A percentile compares a stretch with the other conserved stretches of the same genome.
These are phyloP conservation scores for Termitomyces sp. DNA, from an alignment of 768 basidiomycete genomes.

Conservation along the genomic window DNA sequence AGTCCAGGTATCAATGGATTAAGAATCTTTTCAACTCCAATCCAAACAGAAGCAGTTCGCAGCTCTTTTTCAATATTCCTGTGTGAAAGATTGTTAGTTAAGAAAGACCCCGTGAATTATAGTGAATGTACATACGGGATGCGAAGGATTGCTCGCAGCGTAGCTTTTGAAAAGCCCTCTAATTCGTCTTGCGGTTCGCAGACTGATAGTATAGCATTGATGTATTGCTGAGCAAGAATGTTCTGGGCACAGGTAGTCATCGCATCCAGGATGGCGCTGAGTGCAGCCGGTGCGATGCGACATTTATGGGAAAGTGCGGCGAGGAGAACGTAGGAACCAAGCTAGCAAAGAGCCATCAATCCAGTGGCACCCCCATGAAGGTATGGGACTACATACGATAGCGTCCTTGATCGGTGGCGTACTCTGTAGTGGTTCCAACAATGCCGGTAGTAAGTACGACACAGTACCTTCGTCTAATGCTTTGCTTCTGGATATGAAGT, in stretches of 20 bases:
- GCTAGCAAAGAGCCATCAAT: conserved; percentile 29
- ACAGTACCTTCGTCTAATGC: conserved; percentile 59
- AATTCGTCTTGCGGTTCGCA: conserved; percentile 58
- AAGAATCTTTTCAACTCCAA: conserved; percentile 54
- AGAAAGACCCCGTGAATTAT: not conserved
- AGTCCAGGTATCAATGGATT: conserved; percentile 43
- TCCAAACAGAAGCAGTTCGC: conserved; percentile 34
- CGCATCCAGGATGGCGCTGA: conserved; percentile 50
- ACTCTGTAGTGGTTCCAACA: conserved; percentile 51
- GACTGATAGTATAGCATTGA: conserved; percentile 62
- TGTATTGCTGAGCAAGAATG: conserved; percentile 51
- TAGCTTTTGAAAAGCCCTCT: conserved; percentile 37
- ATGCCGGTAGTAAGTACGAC: conserved; percentile 59
- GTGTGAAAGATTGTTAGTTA: not conserved
- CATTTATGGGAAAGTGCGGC: conserved; percentile 66
- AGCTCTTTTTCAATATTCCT: conserved; percentile 48
- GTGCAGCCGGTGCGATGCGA: conserved; percentile 48
- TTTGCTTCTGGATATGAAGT: conserved; percentile 62
- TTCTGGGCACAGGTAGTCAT: conserved; percentile 46
- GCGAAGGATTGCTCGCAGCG: conserved; percentile 33
- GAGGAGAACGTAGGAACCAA: conserved; percentile 71
- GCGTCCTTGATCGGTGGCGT: conserved; percentile 42
- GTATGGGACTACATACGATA: conserved; percentile 35
- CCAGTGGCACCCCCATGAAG: not conserved
- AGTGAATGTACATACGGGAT: conserved; percentile 39